Base-by-base conservation (phyloP, 805 yeast genomes). In the Cyberlindnera maclurae region DNA sequence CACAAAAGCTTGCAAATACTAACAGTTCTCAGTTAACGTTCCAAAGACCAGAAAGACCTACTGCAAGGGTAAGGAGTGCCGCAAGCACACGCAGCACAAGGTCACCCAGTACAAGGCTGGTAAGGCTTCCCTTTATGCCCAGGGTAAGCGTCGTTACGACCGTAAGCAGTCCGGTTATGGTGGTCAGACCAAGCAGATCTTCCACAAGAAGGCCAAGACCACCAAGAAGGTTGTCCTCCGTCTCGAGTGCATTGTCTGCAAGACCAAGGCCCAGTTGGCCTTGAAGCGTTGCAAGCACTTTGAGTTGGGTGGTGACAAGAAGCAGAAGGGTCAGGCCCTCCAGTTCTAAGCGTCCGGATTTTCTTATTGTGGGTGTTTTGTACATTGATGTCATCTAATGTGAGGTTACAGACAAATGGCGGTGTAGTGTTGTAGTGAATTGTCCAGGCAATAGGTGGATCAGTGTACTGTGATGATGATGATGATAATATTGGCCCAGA, bases 61-160 rank as follows among this genome's bases (percentile, higher is more conserved):
- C 88, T 93, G 99, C 80, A 90, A 89, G 79, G 97, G 97, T 78
- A 93, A 85, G 79, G 79, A 79, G 69, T 93, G 99, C 82, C 85
- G 95, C 68, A 87, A 88, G 77, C 98, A 93, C 93, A 90, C 97
- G 66, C 97, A 88, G 77, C 98, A 93, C 95, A 93, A 90, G 82
- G 98, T 93, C 68, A 90, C 99, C 73, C 99, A 93, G 80, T 93
- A 93, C 94, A 93, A 93, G 75, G 96, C 97, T 70, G 98, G 99
- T 77, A 93, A 93, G 80, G 97, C 98, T 70, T 90, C 97, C 55
- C 82, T 89, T 64, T 88, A 80, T 68, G 96, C 97, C 62, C 97
- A 93, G 79, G 99, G 99, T 83, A 93, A 94, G 90, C 88, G 99
- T 82, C 89, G 99, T 81, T 93, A 93, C 79, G 98, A 93, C 90